phyloP scores from a whole-genome alignment of 192 early-diverging fungal genomes.

The Coemansia sp. region DNA sequence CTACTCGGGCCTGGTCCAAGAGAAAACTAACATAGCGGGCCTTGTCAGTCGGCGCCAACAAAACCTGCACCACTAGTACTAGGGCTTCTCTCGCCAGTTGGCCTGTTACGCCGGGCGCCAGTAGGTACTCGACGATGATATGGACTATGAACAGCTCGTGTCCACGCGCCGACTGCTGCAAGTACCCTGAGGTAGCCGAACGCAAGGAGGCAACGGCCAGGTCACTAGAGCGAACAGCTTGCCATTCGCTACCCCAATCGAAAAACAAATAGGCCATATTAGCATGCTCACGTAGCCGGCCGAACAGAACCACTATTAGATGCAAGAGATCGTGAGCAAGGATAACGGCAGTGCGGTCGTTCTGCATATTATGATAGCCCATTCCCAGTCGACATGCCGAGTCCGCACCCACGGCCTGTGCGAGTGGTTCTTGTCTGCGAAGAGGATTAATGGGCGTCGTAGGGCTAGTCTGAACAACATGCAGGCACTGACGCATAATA shows the following conservation, averaged over 20 bases:
- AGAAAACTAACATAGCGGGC: constrained; percentile 28
- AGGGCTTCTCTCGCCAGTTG: constrained; percentile 49
- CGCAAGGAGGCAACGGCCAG: constrained; percentile 31
- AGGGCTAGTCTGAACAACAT: constrained; percentile 32
- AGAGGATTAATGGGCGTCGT: constrained; percentile 21
- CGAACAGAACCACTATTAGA: constrained; percentile 37
- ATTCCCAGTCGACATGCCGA: constrained; percentile 21
- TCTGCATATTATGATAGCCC: constrained; percentile 28
- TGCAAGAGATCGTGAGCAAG: constrained; percentile 38
- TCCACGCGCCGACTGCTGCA: constrained; percentile 27
- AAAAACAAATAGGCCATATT: constrained; percentile 45
- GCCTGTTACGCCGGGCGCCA: constrained; percentile 43
- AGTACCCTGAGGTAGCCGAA: constrained; percentile 8
- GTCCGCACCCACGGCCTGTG: background rate
- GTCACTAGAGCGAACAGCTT: background rate
- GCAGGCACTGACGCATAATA: constrained; percentile 39
- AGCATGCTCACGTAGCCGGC: constrained; percentile 39
- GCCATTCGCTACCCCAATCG: constrained; percentile 31
- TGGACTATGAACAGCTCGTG: constrained; percentile 48
- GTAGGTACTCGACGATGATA: constrained; percentile 40
- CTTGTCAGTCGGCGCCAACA: constrained; percentile 34
- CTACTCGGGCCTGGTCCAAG: constrained; percentile 37
- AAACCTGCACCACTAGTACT: constrained; percentile 40
- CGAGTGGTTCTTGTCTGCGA: constrained; percentile 17
- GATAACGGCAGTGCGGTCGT: constrained; percentile 19